Evolutionary conservation across 2,329 filamentous ascomycete species (phyloP), one percentile per base, ranked within the genome.

Genomic region (Penicillium paneum): DNA sequence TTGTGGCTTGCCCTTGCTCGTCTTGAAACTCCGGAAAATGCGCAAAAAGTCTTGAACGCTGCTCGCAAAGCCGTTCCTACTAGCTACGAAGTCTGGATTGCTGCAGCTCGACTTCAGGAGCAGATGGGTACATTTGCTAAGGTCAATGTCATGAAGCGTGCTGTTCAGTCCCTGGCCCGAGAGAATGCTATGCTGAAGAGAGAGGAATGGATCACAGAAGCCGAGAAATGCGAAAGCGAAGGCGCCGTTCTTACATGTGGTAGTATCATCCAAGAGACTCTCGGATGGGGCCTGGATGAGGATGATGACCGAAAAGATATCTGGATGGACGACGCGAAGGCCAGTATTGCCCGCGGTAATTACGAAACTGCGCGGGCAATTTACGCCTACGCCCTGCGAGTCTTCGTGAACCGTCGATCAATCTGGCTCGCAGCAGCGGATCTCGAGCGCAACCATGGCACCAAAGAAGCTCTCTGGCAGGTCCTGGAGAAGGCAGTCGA

Each of bases 121-220:
- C 91, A 97, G 72, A 91, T 96, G 72, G 92, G 91, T 24, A 88
- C 89, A 59, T 86, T 85, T 19, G 81, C 83, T 50, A 91, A 89
- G 75, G 84, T 92, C 66, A 95, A 91, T 65, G 90, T 97, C 54
- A 97, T 99, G 90, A 93, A 94, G 71, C 89, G 91, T 77, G 94
- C 90, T 41, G 85, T 97, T 31, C 90, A 95, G 67, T 86, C 91
- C 19, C 80, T 99, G 31, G 91, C 87, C 35, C 91, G 91, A 66
- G 91, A 96, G 67, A 92, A 90, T 28, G 93, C 94, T 11, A 99
- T 99, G 95, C 84, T 94, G 36, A 96, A 96, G 74, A 87, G 95
- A 38, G 94, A 99, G 71, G 92, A 97, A 64, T 99, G 94, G 94
- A 95, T 99, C 49, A 81, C 84, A 5, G 91, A 97, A 72, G 95